Conservation (phyloP, 2,329 filamentous ascomycete species). For the Zelopaecilomyces penicillatus region DNA sequence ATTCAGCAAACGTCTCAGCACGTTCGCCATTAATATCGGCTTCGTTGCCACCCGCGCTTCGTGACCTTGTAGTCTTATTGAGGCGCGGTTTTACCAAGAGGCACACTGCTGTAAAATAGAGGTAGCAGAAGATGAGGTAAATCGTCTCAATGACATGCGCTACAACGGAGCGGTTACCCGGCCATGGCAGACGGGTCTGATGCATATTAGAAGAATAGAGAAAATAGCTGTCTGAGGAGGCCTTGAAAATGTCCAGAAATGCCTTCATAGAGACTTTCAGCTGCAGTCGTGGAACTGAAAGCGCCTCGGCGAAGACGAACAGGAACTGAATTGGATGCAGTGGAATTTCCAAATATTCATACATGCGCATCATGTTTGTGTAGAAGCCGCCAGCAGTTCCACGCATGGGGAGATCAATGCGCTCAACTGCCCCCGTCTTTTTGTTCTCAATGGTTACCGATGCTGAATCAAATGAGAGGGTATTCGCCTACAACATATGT, state of each 20-base stretch:
- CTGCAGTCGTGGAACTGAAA: slow-evolving; percentile 5
- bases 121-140: slow-evolving; percentile 38
- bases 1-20: slow-evolving; percentile 39
- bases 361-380: slow-evolving; percentile 46
- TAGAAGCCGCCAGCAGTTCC: slow-evolving; percentile 39
- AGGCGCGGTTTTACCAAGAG: slow-evolving; percentile 33
- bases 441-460: slow-evolving; percentile 28
- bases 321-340: slow-evolving; percentile 44
- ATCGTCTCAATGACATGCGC: slow-evolving; percentile 34
- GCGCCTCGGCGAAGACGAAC: slow-evolving; percentile 38
- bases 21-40: background rate
- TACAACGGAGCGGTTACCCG: slow-evolving; percentile 27
- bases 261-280: background rate
- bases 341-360: slow-evolving; percentile 42
- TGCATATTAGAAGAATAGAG: slow-evolving; percentile 48
- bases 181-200: slow-evolving; percentile 34
- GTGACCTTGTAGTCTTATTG: background rate
- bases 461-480: slow-evolving; percentile 29
- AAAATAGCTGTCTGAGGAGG: slow-evolving; percentile 33
- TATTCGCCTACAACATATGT: slow-evolving; percentile 18
- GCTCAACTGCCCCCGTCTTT: slow-evolving; percentile 21
- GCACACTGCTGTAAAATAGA: slow-evolving; percentile 46
- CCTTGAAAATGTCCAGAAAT: slow-evolving; percentile 8
- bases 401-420: slow-evolving; percentile 32
- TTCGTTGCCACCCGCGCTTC: background rate